These are phyloP conservation scores for Penicillium sp. DNA, from an alignment of 2,329 filamentous ascomycete genomes.

Conservation along the genomic window DNA sequence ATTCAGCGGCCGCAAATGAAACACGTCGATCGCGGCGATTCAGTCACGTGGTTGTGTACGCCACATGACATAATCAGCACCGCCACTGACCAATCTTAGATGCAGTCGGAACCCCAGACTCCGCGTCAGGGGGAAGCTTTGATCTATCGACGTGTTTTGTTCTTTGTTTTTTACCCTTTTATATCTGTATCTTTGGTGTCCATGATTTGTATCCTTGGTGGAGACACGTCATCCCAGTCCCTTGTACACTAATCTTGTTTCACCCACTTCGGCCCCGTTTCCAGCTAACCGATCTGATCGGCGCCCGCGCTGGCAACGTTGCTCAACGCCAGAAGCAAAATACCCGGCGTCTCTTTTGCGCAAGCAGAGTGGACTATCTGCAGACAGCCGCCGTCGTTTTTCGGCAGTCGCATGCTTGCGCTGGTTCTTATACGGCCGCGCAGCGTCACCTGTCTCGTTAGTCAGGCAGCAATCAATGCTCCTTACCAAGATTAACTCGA, in stretches of 20 bases:
- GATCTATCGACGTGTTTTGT: not conserved
- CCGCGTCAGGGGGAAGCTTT: not conserved
- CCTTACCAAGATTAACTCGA: conserved; percentile 3
- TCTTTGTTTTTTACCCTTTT: not conserved
- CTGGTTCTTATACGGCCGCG: not conserved
- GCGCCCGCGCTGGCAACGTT: conserved; percentile 12
- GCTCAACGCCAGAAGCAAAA: conserved; percentile 18
- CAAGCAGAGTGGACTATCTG: not conserved
- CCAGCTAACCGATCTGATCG: conserved; percentile 19
- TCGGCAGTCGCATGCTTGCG: not conserved
- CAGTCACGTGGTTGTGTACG: conserved; percentile 18
- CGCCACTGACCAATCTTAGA: conserved; percentile 9
- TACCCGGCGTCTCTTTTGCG: not conserved
- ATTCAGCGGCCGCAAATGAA: conserved; percentile 11
- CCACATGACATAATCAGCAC: conserved; percentile 15
- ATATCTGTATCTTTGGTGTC: not conserved
- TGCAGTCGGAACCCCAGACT: conserved; percentile 1
- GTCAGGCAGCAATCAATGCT: conserved; percentile 18
- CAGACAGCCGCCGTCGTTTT: not conserved
- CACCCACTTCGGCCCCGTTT: conserved; percentile 1
- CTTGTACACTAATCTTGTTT: conserved; percentile 19
- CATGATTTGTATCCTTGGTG: not conserved
- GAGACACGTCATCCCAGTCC: conserved; percentile 16
- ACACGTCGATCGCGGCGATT: conserved; percentile 11
- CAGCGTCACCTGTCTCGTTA: not conserved